Evolutionary conservation across 2,329 filamentous ascomycete species (phyloP).

Genomic region (Plenodomus biglobosus): DNA sequence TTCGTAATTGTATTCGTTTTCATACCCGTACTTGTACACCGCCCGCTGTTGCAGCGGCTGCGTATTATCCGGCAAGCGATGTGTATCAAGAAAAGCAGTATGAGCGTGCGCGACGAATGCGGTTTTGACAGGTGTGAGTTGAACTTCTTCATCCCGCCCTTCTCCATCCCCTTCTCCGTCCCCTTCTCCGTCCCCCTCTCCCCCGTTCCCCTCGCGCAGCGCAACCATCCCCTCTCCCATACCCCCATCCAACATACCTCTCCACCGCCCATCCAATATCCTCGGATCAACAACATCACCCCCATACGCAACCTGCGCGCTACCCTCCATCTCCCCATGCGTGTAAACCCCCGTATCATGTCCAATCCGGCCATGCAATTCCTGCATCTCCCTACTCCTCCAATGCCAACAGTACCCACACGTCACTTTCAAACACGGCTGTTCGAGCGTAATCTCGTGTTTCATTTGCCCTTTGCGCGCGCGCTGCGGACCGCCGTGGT

Average conservation of each 20-base stretch:
- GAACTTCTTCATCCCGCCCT: neutral
- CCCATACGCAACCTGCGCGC: too few relatives aligned
- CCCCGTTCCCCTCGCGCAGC: too few relatives aligned
- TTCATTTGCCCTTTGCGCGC: constrained; percentile 2
- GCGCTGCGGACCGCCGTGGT: constrained; percentile 17
- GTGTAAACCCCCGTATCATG: too few relatives aligned
- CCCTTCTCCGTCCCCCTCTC: too few relatives aligned
- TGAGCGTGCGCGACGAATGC: neutral
- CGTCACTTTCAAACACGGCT: constrained; percentile 16
- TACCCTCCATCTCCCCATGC: too few relatives aligned
- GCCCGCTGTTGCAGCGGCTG: too few relatives aligned
- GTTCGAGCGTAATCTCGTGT: constrained; percentile 10
- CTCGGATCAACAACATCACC: constrained; percentile 5
- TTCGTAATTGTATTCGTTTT: too few relatives aligned
- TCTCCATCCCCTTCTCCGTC: neutral
- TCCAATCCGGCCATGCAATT: neutral
- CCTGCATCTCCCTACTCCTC: neutral
- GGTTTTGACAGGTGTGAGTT: neutral
- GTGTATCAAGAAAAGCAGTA: too few relatives aligned
- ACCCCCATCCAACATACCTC: neutral
- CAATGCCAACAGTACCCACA: constrained; percentile 18
- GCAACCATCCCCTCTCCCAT: neutral
- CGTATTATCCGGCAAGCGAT: too few relatives aligned
- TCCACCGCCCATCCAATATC: constrained; percentile 1
- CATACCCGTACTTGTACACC: too few relatives aligned